Evolutionary conservation across 108 stramenopile species (phyloP).

Genomic region (Schizochytrium sp.): DNA sequence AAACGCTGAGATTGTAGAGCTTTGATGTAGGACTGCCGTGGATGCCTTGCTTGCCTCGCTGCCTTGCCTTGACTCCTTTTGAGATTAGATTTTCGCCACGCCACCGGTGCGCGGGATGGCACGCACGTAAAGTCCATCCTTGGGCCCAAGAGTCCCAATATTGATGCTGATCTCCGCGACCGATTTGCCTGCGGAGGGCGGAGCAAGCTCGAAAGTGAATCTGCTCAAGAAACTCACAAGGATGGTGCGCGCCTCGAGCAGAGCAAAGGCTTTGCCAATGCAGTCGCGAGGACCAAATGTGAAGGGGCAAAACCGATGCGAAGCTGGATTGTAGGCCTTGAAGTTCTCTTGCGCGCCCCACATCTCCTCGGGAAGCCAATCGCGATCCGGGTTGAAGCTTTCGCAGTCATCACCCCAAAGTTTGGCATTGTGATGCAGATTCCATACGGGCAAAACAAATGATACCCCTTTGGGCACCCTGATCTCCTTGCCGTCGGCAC

Average conservation of each 20-base stretch:
- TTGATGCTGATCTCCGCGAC: conserved; percentile 6
- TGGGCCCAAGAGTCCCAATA: background rate
- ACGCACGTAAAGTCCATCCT: background rate
- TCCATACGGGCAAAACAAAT: background rate
- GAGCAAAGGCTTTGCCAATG: background rate
- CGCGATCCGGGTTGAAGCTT: background rate
- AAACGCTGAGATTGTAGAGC: too few species aligned
- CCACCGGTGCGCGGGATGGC: background rate
- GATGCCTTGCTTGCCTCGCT: too few species aligned
- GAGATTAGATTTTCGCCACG: background rate
- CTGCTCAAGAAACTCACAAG: background rate
- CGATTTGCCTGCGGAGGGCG: background rate
- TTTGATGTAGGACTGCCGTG: too few species aligned
- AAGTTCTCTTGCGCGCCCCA: background rate
- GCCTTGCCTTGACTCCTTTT: too few species aligned
- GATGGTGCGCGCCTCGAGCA: background rate
- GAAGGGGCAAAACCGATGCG: conserved; percentile 3
- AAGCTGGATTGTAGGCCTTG: background rate
- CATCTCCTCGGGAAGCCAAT: background rate
- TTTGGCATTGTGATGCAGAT: background rate
- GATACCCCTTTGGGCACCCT: background rate
- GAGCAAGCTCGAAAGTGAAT: background rate
- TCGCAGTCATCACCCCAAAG: background rate
- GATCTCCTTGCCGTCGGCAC: background rate
- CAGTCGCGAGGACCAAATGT: conserved; percentile 3